Base-by-base conservation (phyloP, 805 yeast species). In the Kodamaea jinghongensis region DNA sequence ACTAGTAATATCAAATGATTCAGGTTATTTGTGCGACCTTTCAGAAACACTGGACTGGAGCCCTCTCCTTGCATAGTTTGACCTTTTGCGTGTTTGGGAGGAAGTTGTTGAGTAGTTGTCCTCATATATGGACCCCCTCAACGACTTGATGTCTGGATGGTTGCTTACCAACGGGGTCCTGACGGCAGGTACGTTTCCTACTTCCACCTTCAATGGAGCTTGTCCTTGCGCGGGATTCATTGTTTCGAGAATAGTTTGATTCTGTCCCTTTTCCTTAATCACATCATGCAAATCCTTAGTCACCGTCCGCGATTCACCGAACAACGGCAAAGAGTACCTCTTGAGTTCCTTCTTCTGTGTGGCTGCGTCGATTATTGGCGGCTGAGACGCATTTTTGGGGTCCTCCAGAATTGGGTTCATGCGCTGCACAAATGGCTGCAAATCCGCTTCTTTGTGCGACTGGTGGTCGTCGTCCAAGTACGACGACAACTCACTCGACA, bases 401-500 rank as follows among this genome's bases (percentile, higher is more conserved):
- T 20, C 23, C 23, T 25, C 38, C 28, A 35, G 22, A 17, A 34
- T 28, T 14, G 17, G 34, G 28, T 28, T n/a, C 35, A 32, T 32
- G 28, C 31, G 12, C 32, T n/a, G 17, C 10, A 17, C 17, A 29
- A 29, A 29, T 14, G 14, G n/a, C 3, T 22, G 20, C 16, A 14
- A 17, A 3, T 33, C 29, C 3, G 16, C 11, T 6, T 33, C 36
- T 27, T 34, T 32, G n/a, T 14, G 31, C 12, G 22, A 9, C 8
- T 16, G 17, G n/a, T 31, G 4, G 17, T 25, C 15, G 22, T 30
- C 12, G 5, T 41, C 48, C 28, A 41, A 15, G 25, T 31, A 58
- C 2, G 49, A 43, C 2, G 62, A 52, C 9, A 60, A 35, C 33
- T 58, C 60, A 32, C 56, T 49, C 3, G 61, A 52, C 16, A 63